Conservation (phyloP, 805 yeast genomes). For the Saccharomycopsis sp. region DNA sequence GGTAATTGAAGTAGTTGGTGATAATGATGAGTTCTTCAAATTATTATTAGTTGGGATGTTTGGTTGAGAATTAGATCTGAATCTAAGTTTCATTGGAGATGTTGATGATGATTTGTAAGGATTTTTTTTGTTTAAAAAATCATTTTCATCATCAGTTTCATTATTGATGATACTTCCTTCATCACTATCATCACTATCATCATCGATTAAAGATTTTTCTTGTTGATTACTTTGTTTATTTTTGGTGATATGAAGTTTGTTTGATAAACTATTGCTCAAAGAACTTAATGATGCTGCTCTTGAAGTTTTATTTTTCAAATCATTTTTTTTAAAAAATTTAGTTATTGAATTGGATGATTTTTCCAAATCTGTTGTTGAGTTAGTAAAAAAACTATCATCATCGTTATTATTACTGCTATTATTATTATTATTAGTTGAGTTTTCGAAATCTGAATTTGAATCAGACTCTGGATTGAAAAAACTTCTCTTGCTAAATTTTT, state of each 20-base stretch:
- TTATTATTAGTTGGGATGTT: background rate
- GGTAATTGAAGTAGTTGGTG: background rate
- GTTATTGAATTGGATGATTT: background rate
- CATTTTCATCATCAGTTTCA: background rate
- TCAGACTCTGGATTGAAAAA: no score
- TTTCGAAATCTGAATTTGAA: background rate
- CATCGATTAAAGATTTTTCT: background rate
- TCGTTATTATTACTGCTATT: background rate
- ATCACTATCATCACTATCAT: background rate
- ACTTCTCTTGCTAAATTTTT: no score
- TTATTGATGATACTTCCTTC: no score
- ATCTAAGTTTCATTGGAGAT: background rate
- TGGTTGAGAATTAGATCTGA: constrained; percentile 3
- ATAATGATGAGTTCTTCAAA: no score
- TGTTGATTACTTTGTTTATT: background rate
- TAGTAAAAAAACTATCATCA: background rate
- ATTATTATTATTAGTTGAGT: no score
- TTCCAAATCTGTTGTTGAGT: background rate
- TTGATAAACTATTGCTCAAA: background rate
- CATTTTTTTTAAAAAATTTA: no score
- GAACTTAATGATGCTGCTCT: constrained; percentile 4
- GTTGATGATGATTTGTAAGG: background rate
- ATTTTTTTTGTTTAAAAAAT: background rate
- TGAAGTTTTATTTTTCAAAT: no score
- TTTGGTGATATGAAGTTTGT: background rate